These are phyloP conservation scores for Nakazawaea pomicola DNA, from an alignment of 805 yeast genomes.

Conservation along the genomic window DNA sequence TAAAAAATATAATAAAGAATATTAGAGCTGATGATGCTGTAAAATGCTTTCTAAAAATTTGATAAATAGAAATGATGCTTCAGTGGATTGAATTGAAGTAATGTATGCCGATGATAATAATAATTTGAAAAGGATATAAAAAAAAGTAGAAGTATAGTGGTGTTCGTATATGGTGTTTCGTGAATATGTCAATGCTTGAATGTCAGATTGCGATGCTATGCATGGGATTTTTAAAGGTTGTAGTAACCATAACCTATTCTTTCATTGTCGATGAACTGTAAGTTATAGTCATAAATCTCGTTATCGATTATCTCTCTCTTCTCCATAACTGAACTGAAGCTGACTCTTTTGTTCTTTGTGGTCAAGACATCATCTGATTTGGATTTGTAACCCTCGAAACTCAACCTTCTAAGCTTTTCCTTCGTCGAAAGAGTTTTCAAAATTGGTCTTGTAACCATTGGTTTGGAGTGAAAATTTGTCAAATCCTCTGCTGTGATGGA, in stretches of 20 bases:
- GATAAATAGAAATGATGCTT: too few relatives aligned
- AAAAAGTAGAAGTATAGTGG: too few relatives aligned
- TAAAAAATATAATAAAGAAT: too few relatives aligned
- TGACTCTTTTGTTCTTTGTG: slow-evolving; percentile 27
- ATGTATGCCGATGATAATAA: too few relatives aligned
- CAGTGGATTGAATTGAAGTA: too few relatives aligned
- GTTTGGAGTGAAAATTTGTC: slow-evolving; percentile 9
- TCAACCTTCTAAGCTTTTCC: not conserved
- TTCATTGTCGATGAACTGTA: slow-evolving; percentile 16
- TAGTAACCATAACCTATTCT: slow-evolving; percentile 10
- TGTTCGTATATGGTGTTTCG: too few relatives aligned
- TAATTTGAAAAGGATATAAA: too few relatives aligned
- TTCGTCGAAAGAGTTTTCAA: not conserved
- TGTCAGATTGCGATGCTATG: not conserved
- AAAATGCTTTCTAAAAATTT: too few relatives aligned
- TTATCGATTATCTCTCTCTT: slow-evolving; percentile 42
- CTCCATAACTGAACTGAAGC: slow-evolving; percentile 36
- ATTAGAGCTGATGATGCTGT: too few relatives aligned
- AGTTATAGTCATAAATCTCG: slow-evolving; percentile 33
- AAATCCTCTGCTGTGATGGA: slow-evolving; percentile 10
- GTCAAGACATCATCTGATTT: slow-evolving; percentile 9
- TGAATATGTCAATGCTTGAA: not conserved
- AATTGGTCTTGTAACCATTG: slow-evolving; percentile 11
- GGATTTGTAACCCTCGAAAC: not conserved
- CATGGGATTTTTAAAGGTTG: not conserved